These are phyloP conservation scores for Fusarium compactum DNA, from an alignment of 2,329 filamentous ascomycete genomes.

Conservation along the genomic window DNA sequence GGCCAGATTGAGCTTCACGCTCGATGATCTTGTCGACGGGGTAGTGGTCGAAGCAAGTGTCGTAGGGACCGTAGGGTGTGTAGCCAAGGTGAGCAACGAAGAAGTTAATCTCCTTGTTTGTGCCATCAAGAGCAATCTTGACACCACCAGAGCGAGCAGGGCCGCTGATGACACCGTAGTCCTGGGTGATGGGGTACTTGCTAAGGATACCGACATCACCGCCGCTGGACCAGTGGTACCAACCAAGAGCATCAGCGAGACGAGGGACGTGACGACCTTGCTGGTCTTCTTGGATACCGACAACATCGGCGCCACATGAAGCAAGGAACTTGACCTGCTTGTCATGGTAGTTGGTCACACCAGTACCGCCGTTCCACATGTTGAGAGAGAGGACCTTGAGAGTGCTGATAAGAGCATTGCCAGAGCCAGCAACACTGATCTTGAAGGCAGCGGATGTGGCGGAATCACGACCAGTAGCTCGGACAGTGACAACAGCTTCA, in stretches of 20 bases:
- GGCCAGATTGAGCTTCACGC: constrained; percentile 53
- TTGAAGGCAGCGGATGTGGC: constrained; percentile 46
- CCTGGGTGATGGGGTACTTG: constrained; percentile 55
- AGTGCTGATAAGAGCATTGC: constrained; percentile 49
- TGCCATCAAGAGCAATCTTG: constrained; percentile 52
- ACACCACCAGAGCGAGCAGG: constrained; percentile 46
- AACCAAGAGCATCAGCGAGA: constrained; percentile 55
- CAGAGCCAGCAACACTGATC: constrained; percentile 50
- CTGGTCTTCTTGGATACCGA: constrained; percentile 55
- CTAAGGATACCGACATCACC: constrained; percentile 53
- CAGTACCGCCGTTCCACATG: constrained; percentile 55
- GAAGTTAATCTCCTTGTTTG: constrained; percentile 50
- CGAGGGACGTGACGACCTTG: constrained; percentile 48
- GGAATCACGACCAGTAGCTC: constrained; percentile 47
- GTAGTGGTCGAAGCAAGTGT: constrained; percentile 56
- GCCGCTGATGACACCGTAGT: constrained; percentile 44
- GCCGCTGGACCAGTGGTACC: constrained; percentile 52
- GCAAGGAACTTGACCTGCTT: constrained; percentile 56
- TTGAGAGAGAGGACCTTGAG: constrained; percentile 55
- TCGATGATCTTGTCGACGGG: constrained; percentile 50
- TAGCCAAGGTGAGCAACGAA: constrained; percentile 55
- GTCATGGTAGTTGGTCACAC: constrained; percentile 53
- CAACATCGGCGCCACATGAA: constrained; percentile 50
- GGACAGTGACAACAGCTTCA: constrained; percentile 44
- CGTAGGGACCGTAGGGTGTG: constrained; percentile 58